Conservation (phyloP, 164 flowering plant species). For the Chloranthus sessilifolius region DNA sequence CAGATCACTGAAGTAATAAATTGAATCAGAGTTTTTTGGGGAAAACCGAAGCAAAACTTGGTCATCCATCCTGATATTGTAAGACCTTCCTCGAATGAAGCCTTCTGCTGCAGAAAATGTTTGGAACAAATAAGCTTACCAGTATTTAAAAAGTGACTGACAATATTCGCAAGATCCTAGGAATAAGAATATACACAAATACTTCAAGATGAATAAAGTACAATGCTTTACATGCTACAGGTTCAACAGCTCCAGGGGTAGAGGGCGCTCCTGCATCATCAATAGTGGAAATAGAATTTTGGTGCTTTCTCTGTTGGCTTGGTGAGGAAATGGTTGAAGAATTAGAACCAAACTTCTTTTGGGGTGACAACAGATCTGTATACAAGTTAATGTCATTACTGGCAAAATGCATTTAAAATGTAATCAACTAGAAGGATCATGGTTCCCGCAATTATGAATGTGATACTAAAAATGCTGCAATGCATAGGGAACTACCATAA, state of each 20-base stretch:
- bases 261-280: constrained; percentile 47
- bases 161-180: neutral
- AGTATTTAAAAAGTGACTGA: constrained; percentile 3
- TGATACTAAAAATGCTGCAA: too few species aligned
- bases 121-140: constrained; percentile 38
- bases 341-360: constrained; percentile 14
- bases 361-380: constrained; percentile 39
- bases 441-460: too few species aligned
- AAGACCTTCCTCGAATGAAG: constrained; percentile 90
- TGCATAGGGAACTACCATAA: too few species aligned
- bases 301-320: constrained; percentile 33
- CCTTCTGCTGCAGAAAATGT: constrained; percentile 91
- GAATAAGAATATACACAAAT: neutral
- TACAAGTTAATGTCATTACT: constrained; percentile 12
- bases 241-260: constrained; percentile 42
- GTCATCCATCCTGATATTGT: constrained; percentile 93
- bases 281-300: constrained; percentile 31
- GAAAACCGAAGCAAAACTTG: constrained; percentile 91
- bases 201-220: constrained; percentile 21
- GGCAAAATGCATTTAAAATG: constrained; percentile 3
- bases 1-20: constrained; percentile 88
- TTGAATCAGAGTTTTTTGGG: constrained; percentile 89
- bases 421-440: neutral
- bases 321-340: constrained; percentile 40
- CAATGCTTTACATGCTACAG: constrained; percentile 62